Evolutionary conservation across 1,139 yeast species (phyloP), one percentile per base, ranked within the genome.

Genomic region (Scheffersomyces parashehatae): DNA sequence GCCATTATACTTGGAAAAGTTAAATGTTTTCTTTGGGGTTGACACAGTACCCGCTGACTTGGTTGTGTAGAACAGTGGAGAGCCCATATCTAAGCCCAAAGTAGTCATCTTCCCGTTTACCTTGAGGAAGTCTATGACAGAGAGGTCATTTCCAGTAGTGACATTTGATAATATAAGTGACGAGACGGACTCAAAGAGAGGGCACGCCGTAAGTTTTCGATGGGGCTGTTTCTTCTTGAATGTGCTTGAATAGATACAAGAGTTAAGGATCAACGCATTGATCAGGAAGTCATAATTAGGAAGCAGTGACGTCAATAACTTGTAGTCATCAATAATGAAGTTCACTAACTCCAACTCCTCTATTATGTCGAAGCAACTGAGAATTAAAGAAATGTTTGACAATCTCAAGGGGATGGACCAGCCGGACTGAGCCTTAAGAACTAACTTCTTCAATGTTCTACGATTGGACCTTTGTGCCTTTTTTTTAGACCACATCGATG

Each of bases 401-500:
- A 48, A 62, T 46, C 77, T 69, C 48, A 82, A 63, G 1, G 77
- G 73, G 28, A 75, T 65, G 13, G 72, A 68, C 82, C 82, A 77
- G 1, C 81, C 81, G 0, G 69, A 50, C 46, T 77, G 78, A 0
- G 79, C 69, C 13, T 68, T 64, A 2, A 77, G 53, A 2, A 58
- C 55, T 35, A 73, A 47, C 11, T 39, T 46, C 3, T 43, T 41
- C 3, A 70, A 52, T 2, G 50, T 46, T 40, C 74, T 54, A 9
- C 51, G 53, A 14, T 31, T 31, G 24, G n/a, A 20, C 4, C 59
- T 59, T 32, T 51, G 48, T 4, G 50, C 45, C 29, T 50, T 50
- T 42, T 54, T 56, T 54, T 14, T 31, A 11, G 35, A n/a, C 35
- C 35, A 31, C n/a, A 31, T 47, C 44, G 26, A 31, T 4, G 35